phyloP scores from a whole-genome alignment of 352 stramenopile species.

The Thalassiosira livingstoniorum region DNA sequence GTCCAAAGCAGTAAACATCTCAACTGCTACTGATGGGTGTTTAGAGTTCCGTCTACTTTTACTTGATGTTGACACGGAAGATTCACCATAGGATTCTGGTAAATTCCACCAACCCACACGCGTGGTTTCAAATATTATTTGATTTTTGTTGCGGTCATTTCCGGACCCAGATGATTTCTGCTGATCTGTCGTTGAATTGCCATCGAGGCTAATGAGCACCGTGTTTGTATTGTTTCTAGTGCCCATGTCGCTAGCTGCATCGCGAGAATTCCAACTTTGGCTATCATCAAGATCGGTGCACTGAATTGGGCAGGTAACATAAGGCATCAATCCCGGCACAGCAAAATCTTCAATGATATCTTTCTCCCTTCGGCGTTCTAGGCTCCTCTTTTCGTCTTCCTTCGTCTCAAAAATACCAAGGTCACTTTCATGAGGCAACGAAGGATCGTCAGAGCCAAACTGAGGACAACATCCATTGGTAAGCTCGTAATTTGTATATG shows the following conservation, averaged over 20 bases:
- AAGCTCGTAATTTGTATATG: slow-evolving; percentile 84
- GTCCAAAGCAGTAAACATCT: slow-evolving; percentile 61
- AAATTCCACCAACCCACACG: slow-evolving; percentile 71
- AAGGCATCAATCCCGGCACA: slow-evolving; percentile 80
- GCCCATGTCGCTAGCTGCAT: slow-evolving; percentile 17
- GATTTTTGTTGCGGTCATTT: slow-evolving; percentile 31
- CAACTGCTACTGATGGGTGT: slow-evolving; percentile 19
- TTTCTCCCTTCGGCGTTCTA: slow-evolving; percentile 67
- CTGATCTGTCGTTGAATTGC: slow-evolving; percentile 15
- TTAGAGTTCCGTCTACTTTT: background rate
- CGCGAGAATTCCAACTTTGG: slow-evolving; percentile 78
- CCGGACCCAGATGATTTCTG: slow-evolving; percentile 2
- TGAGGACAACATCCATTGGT: slow-evolving; percentile 79
- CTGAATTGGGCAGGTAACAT: slow-evolving; percentile 78
- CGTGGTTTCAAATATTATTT: slow-evolving; percentile 50
- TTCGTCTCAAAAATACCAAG: slow-evolving; percentile 82
- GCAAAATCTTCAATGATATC: slow-evolving; percentile 80
- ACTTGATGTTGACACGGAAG: background rate
- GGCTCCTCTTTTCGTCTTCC: slow-evolving; percentile 79
- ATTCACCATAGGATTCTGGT: slow-evolving; percentile 39
- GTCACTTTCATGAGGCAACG: slow-evolving; percentile 80
- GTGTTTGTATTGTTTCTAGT: slow-evolving; percentile 43
- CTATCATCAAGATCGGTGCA: slow-evolving; percentile 79
- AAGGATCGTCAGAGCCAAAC: slow-evolving; percentile 81
- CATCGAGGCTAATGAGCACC: slow-evolving; percentile 60